Conservation (phyloP, 2,329 filamentous ascomycete genomes). For the Colletotrichum karsti region DNA sequence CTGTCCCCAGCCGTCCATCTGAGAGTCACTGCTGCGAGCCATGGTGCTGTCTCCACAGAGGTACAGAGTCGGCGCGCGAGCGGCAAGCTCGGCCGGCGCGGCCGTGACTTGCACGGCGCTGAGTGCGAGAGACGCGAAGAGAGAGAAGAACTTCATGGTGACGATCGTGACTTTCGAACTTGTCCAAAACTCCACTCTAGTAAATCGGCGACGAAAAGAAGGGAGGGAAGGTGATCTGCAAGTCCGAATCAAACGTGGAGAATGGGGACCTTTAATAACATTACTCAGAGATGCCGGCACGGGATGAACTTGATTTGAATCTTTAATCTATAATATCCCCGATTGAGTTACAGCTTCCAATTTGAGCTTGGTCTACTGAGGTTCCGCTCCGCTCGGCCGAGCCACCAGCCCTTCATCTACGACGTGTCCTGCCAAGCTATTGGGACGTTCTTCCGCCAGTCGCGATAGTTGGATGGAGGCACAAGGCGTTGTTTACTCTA, state of each 20-base stretch:
- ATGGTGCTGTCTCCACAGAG: constrained; percentile 72
- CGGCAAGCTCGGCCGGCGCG: constrained; percentile 26
- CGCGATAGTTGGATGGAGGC: background rate
- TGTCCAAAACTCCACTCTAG: background rate
- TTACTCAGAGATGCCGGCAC: background rate
- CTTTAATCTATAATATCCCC: background rate
- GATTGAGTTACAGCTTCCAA: background rate
- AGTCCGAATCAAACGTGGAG: background rate
- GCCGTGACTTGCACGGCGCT: constrained; percentile 29
- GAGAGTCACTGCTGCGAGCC: constrained; percentile 55
- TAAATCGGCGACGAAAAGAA: background rate
- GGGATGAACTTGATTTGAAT: background rate
- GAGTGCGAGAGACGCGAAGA: constrained; percentile 23
- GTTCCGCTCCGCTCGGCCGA: constrained; percentile 24
- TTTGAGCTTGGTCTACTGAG: background rate
- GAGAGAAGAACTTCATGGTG: constrained; percentile 20
- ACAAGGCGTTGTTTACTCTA: background rate
- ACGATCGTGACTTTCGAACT: background rate
- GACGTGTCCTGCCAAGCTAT: constrained; percentile 6
- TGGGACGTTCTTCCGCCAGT: constrained; percentile 23
- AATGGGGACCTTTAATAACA: background rate
- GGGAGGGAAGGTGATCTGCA: background rate
- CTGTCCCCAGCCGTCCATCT: constrained; percentile 67
- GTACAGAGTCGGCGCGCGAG: constrained; percentile 51
- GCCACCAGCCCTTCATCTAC: background rate